These are phyloP conservation scores for Globisporangium paddicum DNA, from an alignment of 352 stramenopile genomes.

Conservation along the genomic window DNA sequence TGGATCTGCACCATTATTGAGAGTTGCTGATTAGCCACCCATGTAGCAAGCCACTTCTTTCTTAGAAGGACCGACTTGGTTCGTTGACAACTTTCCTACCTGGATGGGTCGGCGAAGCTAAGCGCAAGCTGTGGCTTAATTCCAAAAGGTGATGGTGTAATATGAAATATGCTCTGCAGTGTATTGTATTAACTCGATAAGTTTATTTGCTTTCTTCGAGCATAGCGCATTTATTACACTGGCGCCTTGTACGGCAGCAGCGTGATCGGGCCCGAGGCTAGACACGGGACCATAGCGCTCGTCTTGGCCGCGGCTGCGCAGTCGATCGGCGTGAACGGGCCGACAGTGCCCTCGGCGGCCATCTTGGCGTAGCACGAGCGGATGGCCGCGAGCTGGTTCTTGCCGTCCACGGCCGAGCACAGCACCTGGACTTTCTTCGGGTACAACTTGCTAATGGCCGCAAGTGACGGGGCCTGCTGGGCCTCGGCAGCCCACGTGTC, in stretches of 20 bases:
- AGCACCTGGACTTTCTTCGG: constrained; percentile 14
- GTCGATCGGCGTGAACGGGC: constrained; percentile 43
- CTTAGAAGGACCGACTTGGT: no score
- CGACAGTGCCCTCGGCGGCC: constrained; percentile 20
- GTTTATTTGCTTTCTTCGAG: constrained; percentile 21
- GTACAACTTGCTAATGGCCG: constrained; percentile 10
- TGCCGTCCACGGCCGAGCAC: constrained; percentile 14
- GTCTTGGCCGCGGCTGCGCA: constrained; percentile 33
- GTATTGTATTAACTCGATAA: neutral
- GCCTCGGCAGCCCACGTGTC: constrained; percentile 8
- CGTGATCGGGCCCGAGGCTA: constrained; percentile 29
- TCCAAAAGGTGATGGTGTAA: no score
- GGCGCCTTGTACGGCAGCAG: constrained; percentile 39
- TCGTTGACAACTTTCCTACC: no score
- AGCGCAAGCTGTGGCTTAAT: no score
- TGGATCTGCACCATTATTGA: no score
- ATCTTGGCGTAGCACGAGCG: constrained; percentile 25
- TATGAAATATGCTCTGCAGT: neutral
- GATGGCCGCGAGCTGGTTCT: constrained; percentile 13
- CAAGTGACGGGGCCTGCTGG: neutral
- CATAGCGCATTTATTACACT: neutral
- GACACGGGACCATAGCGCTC: constrained; percentile 44
- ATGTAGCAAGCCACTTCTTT: no score
- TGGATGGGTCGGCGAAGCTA: no score
- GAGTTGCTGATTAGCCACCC: no score